These are phyloP conservation scores for Spergularia azorica DNA, from an alignment of 179 eudicot species.

Conservation along the genomic window DNA sequence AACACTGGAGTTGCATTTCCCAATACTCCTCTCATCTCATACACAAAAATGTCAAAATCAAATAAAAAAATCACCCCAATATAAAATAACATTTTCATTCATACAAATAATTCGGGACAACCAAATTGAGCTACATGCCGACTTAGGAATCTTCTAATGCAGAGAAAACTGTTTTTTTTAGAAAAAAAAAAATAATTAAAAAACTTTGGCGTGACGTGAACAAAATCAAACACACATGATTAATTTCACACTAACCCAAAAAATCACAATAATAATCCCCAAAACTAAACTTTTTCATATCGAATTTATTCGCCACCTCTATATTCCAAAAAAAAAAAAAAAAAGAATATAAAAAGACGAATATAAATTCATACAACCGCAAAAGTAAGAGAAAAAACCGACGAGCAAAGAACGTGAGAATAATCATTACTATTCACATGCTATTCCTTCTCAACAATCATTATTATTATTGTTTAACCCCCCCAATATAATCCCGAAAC, in stretches of 20 bases:
- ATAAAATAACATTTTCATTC: background rate
- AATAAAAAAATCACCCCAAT: background rate
- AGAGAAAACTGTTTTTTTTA: too few species aligned
- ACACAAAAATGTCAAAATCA: too few species aligned
- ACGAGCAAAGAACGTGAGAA: slow-evolving; percentile 32
- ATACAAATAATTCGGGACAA: slow-evolving; percentile 7
- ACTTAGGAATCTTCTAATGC: slow-evolving; percentile 32
- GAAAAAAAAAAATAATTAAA: background rate
- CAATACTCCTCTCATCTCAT: too few species aligned
- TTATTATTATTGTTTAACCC: slow-evolving; percentile 2
- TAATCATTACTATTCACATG: slow-evolving; percentile 35
- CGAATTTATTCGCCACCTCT: too few species aligned
- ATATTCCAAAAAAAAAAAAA: background rate
- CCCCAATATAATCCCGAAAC: background rate
- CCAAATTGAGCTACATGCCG: slow-evolving; percentile 26
- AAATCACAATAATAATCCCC: background rate
- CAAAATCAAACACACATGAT: background rate
- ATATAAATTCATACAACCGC: slow-evolving; percentile 2
- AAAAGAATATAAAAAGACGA: too few species aligned
- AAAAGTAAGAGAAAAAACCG: slow-evolving; percentile 22
- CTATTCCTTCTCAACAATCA: slow-evolving; percentile 10
- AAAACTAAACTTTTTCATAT: too few species aligned
- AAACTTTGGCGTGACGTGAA: slow-evolving; percentile 1
- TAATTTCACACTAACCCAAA: background rate
- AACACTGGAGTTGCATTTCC: too few species aligned